Percentiles rank a stretch among this genome's conserved stretches.
Evolutionary conservation across 768 basidiomycete species (phyloP).

Genomic region (Sutorius australiensis): DNA sequence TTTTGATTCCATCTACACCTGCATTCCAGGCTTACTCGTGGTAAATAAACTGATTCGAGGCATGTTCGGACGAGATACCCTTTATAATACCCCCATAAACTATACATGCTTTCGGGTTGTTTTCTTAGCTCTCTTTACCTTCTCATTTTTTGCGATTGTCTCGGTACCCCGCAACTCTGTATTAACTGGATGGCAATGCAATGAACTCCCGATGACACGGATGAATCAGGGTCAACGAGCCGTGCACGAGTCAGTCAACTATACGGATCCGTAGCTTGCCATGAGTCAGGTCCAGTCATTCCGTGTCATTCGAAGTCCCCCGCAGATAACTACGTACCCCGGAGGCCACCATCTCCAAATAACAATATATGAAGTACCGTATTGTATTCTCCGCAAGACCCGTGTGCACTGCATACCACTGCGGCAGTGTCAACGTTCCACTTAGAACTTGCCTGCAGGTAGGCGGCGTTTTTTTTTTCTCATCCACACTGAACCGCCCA

Average conservation of each 20-base stretch:
- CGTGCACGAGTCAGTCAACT: neutral
- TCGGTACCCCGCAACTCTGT: conserved; percentile 3
- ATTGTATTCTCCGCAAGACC: neutral
- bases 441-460: neutral
- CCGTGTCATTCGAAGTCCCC: neutral
- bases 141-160: neutral
- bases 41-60: neutral
- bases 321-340: neutral
- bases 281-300: conserved; percentile 3
- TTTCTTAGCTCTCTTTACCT: conserved; percentile 5
- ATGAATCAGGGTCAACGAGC: neutral
- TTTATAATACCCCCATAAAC: conserved; percentile 17
- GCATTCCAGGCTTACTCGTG: conserved; percentile 4
- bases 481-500: neutral
- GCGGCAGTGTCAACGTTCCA: conserved; percentile 9
- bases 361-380: neutral
- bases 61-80: conserved; percentile 20
- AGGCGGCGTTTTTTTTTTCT: neutral
- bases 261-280: neutral
- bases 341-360: too few species aligned
- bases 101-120: conserved; percentile 6
- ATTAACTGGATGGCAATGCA: conserved; percentile 9
- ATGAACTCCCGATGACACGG: neutral
- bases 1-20: conserved; percentile 8
- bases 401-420: neutral